These are phyloP conservation scores for Tritrichomonas foetus DNA, from an alignment of 208 protist genomes.

Conservation along the genomic window DNA sequence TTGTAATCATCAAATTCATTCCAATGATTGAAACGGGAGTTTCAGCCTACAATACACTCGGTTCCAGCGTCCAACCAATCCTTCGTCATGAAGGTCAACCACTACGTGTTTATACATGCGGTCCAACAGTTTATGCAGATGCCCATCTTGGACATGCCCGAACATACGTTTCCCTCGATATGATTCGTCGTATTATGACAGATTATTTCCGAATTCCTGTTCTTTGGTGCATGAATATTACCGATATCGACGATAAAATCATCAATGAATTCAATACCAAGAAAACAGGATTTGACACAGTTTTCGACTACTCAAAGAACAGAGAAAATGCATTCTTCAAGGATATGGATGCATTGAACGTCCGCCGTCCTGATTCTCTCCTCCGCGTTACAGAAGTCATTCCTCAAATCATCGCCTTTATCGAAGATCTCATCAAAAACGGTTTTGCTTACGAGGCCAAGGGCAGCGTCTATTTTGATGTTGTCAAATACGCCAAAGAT, in stretches of 20 bases:
- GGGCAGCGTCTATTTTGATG: conserved; percentile 69
- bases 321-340: conserved; percentile 32
- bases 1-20: too few species aligned
- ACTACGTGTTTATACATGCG: conserved; percentile 34
- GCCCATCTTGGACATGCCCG: conserved; percentile 62
- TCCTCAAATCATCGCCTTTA: conserved; percentile 61
- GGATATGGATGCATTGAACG: conserved; percentile 46
- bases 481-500: conserved; percentile 42
- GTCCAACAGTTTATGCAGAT: conserved; percentile 38
- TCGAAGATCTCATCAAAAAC: conserved; percentile 59
- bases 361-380: conserved; percentile 53
- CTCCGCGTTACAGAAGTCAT: conserved; percentile 68
- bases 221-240: conserved; percentile 66
- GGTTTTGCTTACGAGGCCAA: conserved; percentile 60
- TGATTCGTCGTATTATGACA: conserved; percentile 61
- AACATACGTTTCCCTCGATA: conserved; percentile 69
- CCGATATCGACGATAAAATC: conserved; percentile 75
- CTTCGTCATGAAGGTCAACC: neutral
- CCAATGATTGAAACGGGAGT: neutral
- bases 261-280: conserved; percentile 48
- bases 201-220: conserved; percentile 65
- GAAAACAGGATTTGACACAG: neutral
- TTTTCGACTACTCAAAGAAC: neutral
- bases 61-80: neutral
- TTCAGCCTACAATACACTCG: neutral